Evolutionary conservation across 2,329 filamentous ascomycete species (phyloP), one percentile per base, ranked within the genome.

Genomic region (Coniochaeta sp.): DNA sequence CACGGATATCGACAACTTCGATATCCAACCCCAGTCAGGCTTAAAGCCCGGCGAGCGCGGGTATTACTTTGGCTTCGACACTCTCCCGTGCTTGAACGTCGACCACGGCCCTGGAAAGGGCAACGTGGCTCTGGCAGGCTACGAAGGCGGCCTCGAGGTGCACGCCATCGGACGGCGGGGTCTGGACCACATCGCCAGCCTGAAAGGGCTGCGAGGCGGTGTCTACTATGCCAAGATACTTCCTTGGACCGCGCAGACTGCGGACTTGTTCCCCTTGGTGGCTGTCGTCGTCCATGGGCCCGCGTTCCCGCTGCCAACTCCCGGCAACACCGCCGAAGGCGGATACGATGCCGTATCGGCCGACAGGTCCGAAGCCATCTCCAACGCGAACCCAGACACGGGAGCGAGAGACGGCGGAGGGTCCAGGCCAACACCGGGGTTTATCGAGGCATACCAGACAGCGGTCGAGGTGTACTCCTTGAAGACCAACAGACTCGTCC

Each of bases 401-500:
- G 61, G 63, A 22, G 60, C 65, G 9, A 67, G 64, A 47, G 65
- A 65, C 34, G 65, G 63, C 24, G 70, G 59, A 68, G 73, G 42
- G 76, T 72, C 64, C 73, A 74, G 64, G 74, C 73, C 52, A 69
- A 67, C 54, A 66, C 67, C 60, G 67, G 72, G 58, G 2, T 65
- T 64, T 30, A 74, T 87, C 61, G 82, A 84, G 57, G 81, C 81
- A 55, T 96, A 93, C 68, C 92, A 96, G 73, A 97, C 93, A 0
- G 88, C 89, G 0, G 91, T 96, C 6, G 91, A 97, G 66, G 79
- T 98, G 0, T 96, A 93, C 73, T 97, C 93, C 1, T 77, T 98
- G 62, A 86, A 84, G 66, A 90, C 87, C n/a, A 87, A 87, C 66
- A 81, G 84, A 62, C 83, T 85, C 59, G 75, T 97, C 59, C 83